phyloP scores from a whole-genome alignment of 1,284 basidiomycete genomes.

The Melampsora larici-populina region DNA sequence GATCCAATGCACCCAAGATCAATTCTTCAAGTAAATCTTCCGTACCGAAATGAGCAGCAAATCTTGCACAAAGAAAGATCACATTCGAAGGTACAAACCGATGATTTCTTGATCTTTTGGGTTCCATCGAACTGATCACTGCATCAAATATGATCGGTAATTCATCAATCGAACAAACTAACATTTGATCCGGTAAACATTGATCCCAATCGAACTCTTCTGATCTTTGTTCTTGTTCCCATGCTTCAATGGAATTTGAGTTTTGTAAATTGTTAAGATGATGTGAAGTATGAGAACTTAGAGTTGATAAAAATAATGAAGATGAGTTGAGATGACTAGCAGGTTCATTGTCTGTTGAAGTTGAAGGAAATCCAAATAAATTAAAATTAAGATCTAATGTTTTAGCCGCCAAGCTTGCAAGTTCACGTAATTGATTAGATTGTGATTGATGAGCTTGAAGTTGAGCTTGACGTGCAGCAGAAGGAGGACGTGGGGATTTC shows the following conservation, averaged over 20 bases:
- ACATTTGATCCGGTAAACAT: slow-evolving; percentile 48
- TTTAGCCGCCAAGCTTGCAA: slow-evolving; percentile 11
- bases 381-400: slow-evolving; percentile 18
- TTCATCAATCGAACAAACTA: slow-evolving; percentile 50
- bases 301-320: not conserved
- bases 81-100: slow-evolving; percentile 51
- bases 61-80: slow-evolving; percentile 50
- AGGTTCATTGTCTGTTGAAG: not conserved
- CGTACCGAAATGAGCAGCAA: slow-evolving; percentile 47
- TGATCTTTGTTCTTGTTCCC: slow-evolving; percentile 36
- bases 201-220: slow-evolving; percentile 39
- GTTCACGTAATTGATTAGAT: slow-evolving; percentile 34
- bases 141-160: slow-evolving; percentile 48
- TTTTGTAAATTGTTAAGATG: not conserved
- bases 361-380: slow-evolving; percentile 14
- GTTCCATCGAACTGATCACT: slow-evolving; percentile 48
- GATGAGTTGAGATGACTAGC: slow-evolving; percentile 1
- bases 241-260: slow-evolving; percentile 10
- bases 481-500: not conserved
- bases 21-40: slow-evolving; percentile 72
- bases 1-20: slow-evolving; percentile 80
- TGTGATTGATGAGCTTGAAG: slow-evolving; percentile 27
- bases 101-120: slow-evolving; percentile 48
- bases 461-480: slow-evolving; percentile 1
- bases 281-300: not conserved